Evolutionary conservation across 352 stramenopile genomes (phyloP).

Genomic region (Pythium chondricola): DNA sequence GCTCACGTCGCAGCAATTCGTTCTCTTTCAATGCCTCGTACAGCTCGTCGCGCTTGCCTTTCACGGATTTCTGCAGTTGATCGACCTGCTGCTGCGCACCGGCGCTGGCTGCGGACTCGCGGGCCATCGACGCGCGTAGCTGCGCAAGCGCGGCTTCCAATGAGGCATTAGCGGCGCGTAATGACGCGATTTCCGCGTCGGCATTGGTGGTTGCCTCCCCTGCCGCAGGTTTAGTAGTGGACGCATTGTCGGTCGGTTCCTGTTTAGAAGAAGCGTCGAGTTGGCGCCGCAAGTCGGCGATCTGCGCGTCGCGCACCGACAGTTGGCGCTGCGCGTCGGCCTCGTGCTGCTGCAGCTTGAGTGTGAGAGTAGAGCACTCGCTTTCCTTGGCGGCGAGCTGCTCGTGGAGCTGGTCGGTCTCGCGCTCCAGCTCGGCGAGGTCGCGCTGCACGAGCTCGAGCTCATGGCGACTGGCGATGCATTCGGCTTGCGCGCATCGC

Average conservation of each 20-base stretch:
- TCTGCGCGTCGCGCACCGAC: slow-evolving; percentile 22
- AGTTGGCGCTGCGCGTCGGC: slow-evolving; percentile 13
- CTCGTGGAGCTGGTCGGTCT: slow-evolving; percentile 68
- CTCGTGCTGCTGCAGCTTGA: slow-evolving; percentile 11
- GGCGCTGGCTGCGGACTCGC: slow-evolving; percentile 28
- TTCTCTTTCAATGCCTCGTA: slow-evolving; percentile 63
- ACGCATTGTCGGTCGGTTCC: not conserved
- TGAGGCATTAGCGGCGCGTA: slow-evolving; percentile 34
- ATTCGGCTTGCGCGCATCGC: slow-evolving; percentile 48
- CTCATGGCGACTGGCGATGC: slow-evolving; percentile 58
- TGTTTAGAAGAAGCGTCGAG: slow-evolving; percentile 15
- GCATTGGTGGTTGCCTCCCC: not conserved
- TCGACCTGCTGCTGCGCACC: slow-evolving; percentile 26
- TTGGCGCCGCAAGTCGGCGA: slow-evolving; percentile 12
- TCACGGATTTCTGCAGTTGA: slow-evolving; percentile 30
- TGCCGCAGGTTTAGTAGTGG: not conserved
- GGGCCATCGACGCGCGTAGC: slow-evolving; percentile 25
- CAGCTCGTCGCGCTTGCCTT: slow-evolving; percentile 50
- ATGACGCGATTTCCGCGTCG: slow-evolving; percentile 2
- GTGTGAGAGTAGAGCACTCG: slow-evolving; percentile 13
- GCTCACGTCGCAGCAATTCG: slow-evolving; percentile 45
- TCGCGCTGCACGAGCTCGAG: slow-evolving; percentile 53
- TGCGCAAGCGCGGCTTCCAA: slow-evolving; percentile 32
- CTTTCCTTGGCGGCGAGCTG: slow-evolving; percentile 31
- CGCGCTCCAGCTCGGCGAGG: slow-evolving; percentile 48